These are phyloP conservation scores for Paraconiothyrium sp. DNA, from an alignment of 2,329 filamentous ascomycete species.

Conservation along the genomic window DNA sequence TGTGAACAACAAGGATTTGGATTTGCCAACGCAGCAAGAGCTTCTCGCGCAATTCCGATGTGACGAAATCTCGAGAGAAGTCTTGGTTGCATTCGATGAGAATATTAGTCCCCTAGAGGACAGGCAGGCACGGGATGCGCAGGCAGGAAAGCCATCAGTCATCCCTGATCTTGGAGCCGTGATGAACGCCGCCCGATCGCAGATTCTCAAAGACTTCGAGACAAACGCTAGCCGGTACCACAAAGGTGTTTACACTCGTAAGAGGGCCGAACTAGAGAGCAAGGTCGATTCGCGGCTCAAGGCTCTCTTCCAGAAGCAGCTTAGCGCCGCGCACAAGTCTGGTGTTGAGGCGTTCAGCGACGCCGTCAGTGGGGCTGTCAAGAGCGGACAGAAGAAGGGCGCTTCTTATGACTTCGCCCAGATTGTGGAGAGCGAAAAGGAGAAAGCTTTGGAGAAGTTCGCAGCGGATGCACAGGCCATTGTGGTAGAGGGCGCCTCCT, in stretches of 20 bases:
- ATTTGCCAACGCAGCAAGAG: slow-evolving; percentile 96
- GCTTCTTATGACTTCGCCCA: slow-evolving; percentile 93
- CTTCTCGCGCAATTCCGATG: slow-evolving; percentile 96
- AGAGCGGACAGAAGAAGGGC: slow-evolving; percentile 90
- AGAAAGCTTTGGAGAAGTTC: slow-evolving; percentile 77
- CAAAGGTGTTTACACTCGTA: slow-evolving; percentile 91
- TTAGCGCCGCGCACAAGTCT: slow-evolving; percentile 87
- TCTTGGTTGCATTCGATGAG: slow-evolving; percentile 82
- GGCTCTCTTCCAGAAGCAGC: slow-evolving; percentile 85
- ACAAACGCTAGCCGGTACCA: slow-evolving; percentile 92
- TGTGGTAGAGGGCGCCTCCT: slow-evolving; percentile 79
- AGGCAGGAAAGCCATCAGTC: slow-evolving; percentile 76
- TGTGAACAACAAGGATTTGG: slow-evolving; percentile 97
- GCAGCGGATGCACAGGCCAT: slow-evolving; percentile 78
- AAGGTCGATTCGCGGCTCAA: slow-evolving; percentile 93
- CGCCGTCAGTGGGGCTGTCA: slow-evolving; percentile 85
- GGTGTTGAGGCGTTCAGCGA: slow-evolving; percentile 87
- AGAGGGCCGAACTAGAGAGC: slow-evolving; percentile 81
- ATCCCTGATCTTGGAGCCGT: slow-evolving; percentile 77
- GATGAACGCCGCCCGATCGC: slow-evolving; percentile 76
- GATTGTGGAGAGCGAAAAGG: slow-evolving; percentile 86
- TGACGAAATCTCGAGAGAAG: slow-evolving; percentile 94
- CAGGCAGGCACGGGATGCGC: slow-evolving; percentile 77
- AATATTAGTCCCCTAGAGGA: slow-evolving; percentile 86
- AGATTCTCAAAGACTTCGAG: slow-evolving; percentile 85